Conservation (phyloP, 1,284 basidiomycete species). For the Gymnopus androsaceus region DNA sequence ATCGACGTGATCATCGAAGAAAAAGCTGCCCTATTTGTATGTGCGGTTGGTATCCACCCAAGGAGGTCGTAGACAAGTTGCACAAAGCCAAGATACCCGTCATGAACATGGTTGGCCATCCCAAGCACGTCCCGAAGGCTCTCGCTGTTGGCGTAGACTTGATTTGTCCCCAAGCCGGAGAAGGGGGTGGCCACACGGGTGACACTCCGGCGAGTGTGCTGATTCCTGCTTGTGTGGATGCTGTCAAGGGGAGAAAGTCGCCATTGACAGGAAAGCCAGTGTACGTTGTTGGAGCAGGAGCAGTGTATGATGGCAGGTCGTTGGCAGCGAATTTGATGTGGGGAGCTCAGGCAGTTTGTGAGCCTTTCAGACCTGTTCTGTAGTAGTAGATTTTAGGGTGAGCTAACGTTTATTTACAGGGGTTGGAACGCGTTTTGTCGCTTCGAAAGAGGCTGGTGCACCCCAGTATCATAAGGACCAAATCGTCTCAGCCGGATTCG, state of each 20-base stretch:
- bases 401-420: conserved; percentile 27
- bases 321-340: conserved; percentile 85
- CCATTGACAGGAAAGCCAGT: conserved; percentile 80
- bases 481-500: conserved; percentile 63
- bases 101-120: conserved; percentile 93
- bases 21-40: conserved; percentile 82
- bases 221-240: conserved; percentile 86
- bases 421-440: conserved; percentile 89
- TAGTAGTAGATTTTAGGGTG: conserved; percentile 6
- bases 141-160: conserved; percentile 81
- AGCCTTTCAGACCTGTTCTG: conserved; percentile 40
- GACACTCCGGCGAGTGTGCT: conserved; percentile 73
- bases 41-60: conserved; percentile 85
- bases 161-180: conserved; percentile 87
- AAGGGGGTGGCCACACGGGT: conserved; percentile 83
- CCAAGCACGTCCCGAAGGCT: conserved; percentile 83
- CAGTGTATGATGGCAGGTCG: conserved; percentile 82
- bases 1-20: conserved; percentile 88
- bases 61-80: conserved; percentile 73
- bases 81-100: conserved; percentile 81
- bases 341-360: conserved; percentile 80
- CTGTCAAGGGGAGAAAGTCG: conserved; percentile 70
- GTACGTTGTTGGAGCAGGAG: conserved; percentile 84
- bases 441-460: conserved; percentile 77
- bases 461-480: conserved; percentile 83